These are phyloP conservation scores for Ustilago loliicola DNA, from an alignment of 1,284 basidiomycete genomes.

Conservation along the genomic window DNA sequence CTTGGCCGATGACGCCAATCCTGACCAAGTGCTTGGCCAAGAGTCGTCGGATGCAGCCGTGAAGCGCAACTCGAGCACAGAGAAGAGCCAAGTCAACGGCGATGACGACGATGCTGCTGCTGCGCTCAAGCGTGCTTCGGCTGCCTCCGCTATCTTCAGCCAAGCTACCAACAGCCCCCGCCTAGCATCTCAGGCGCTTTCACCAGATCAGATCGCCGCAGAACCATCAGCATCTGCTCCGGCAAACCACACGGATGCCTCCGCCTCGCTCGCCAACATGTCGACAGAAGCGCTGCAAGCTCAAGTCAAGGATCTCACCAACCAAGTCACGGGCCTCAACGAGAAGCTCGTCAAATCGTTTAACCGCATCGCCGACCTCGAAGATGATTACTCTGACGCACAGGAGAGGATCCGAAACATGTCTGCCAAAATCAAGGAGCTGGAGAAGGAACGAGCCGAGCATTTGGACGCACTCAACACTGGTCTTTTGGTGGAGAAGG, in stretches of 20 bases:
- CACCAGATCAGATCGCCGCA: conserved; percentile 5
- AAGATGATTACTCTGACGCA: conserved; percentile 84
- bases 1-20: conserved; percentile 62
- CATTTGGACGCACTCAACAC: conserved; percentile 74
- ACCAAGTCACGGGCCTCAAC: conserved; percentile 91
- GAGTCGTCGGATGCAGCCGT: conserved; percentile 50
- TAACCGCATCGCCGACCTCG: conserved; percentile 90
- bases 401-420: conserved; percentile 79
- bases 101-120: conserved; percentile 20
- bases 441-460: conserved; percentile 73
- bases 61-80: neutral
- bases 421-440: conserved; percentile 72
- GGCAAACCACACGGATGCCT: conserved; percentile 7
- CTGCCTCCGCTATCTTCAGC: conserved; percentile 49
- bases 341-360: conserved; percentile 91
- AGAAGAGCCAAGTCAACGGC: conserved; percentile 6
- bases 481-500: conserved; percentile 89
- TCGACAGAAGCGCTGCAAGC: conserved; percentile 76
- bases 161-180: conserved; percentile 26
- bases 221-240: neutral
- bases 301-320: conserved; percentile 86
- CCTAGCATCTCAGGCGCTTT: conserved; percentile 11
- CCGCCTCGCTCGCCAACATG: neutral
- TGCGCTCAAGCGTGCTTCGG: conserved; percentile 37
- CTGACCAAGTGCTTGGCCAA: conserved; percentile 53